Evolutionary conservation across 2,329 filamentous ascomycete genomes (phyloP), one percentile per base, ranked within the genome.

Genomic region (Paracoccidioides brasiliensis): DNA sequence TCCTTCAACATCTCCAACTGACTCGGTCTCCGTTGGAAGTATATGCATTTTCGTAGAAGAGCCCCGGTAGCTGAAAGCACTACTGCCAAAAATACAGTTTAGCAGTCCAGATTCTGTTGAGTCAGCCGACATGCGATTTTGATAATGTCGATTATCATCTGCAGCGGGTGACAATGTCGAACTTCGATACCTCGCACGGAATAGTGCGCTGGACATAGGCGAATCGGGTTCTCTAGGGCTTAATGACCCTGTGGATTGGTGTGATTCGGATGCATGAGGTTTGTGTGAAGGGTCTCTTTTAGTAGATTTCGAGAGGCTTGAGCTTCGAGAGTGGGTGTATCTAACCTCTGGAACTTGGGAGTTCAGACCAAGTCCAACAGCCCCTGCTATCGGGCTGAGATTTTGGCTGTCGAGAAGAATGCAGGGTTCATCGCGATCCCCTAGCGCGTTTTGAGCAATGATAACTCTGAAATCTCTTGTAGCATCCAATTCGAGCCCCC

Each of bases 41-140:
- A 81, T 77, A 63, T 82, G 80, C 64, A 82, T 75, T 64, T 82
- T 82, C 46, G 80, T 82, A 30, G 78, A 80, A 7, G 78, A 77
- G n/a, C 78, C 78, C 43, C 76, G 71, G 62, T 81, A 80, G 58
- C 75, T 78, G 64, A 80, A 78, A 42, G 77, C 75, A 54, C 76
- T 76, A 58, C 78, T 80, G 33, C 80, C 80, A 63, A 82, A 82
- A 64, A 82, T 82, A 65, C 79, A 82, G 58, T 80, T 79, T 56
- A 82, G 61, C 66, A 66, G 70, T 64, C 67, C 77, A 63, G 65
- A 74, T 69, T 80, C 79, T 49, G 76, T 76, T 9, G 74, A 74
- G 60, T 80, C 78, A 37, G 71, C 62, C 41, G 69, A 62, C 55
- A 66, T 62, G 15, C 71, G 69, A 32, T 66, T 69, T 55, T 66